phyloP scores from a whole-genome alignment of 768 basidiomycete genomes.

The Leccinellum albellum region DNA sequence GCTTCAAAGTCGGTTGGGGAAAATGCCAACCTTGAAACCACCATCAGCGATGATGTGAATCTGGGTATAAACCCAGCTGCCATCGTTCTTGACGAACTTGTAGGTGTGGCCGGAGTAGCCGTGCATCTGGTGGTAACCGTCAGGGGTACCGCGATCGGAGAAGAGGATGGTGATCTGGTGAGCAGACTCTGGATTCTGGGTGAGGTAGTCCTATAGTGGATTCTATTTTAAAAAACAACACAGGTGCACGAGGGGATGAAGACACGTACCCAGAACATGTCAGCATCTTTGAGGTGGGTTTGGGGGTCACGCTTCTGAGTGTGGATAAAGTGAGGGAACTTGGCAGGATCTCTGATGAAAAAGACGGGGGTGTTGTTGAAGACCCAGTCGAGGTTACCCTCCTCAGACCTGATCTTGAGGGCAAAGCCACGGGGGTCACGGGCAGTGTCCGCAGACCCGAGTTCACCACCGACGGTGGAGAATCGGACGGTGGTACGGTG shows the following conservation, averaged over 20 bases:
- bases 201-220: constrained; percentile 71
- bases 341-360: constrained; percentile 82
- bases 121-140: constrained; percentile 82
- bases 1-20: neutral
- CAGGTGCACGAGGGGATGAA: neutral
- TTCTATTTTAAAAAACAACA: neutral
- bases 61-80: constrained; percentile 83
- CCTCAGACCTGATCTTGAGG: constrained; percentile 80
- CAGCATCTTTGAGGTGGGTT: constrained; percentile 84
- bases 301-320: constrained; percentile 90
- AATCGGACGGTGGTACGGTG: constrained; percentile 79
- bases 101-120: constrained; percentile 93
- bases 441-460: constrained; percentile 86
- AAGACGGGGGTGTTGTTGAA: constrained; percentile 92
- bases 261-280: constrained; percentile 72
- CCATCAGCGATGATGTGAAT: constrained; percentile 75
- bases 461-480: constrained; percentile 90
- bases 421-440: constrained; percentile 95
- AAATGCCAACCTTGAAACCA: constrained; percentile 66
- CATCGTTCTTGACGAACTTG: constrained; percentile 83
- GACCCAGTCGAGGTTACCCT: constrained; percentile 92
- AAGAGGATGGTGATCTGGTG: constrained; percentile 89
- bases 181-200: constrained; percentile 84
- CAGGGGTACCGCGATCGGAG: constrained; percentile 93
- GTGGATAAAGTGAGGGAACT: constrained; percentile 95